Conservation (phyloP, 164 flowering plant species). For the Saururus chinensis region DNA sequence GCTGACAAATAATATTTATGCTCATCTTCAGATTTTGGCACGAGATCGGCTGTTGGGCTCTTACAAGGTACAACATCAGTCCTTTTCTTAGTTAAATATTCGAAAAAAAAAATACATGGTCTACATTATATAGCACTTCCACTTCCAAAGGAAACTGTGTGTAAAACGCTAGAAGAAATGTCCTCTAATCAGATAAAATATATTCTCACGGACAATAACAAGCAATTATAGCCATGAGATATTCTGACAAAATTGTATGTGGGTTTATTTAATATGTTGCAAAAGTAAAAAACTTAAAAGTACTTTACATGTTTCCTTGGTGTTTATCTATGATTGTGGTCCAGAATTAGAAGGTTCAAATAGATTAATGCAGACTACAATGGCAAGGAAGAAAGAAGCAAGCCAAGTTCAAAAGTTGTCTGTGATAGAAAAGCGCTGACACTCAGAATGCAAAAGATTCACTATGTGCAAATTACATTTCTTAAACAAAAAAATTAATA, state of each 20-base stretch:
- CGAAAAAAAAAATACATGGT: too few relatives aligned
- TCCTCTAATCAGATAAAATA: too few relatives aligned
- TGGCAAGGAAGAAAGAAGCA: neutral
- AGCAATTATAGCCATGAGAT: neutral
- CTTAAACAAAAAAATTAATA: neutral
- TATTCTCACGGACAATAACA: too few relatives aligned
- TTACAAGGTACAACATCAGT: constrained; percentile 48
- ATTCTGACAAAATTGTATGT: neutral
- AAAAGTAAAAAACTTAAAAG: neutral
- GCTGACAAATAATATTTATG: neutral
- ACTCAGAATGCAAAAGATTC: neutral
- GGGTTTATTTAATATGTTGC: neutral
- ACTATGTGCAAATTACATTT: neutral
- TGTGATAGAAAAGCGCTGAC: neutral
- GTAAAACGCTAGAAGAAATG: too few relatives aligned
- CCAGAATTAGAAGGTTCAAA: neutral
- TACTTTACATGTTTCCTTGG: neutral
- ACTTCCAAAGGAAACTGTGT: neutral
- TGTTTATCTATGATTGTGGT: neutral
- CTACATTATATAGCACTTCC: neutral
- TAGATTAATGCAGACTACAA: neutral
- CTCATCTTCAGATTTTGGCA: constrained; percentile 52
- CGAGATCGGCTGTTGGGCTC: constrained; percentile 93
- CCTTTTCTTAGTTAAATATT: neutral
- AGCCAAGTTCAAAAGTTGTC: neutral